Evolutionary conservation across 352 stramenopile genomes (phyloP), one percentile per base, ranked within the genome.

Genomic region (Pythium apleroticum): DNA sequence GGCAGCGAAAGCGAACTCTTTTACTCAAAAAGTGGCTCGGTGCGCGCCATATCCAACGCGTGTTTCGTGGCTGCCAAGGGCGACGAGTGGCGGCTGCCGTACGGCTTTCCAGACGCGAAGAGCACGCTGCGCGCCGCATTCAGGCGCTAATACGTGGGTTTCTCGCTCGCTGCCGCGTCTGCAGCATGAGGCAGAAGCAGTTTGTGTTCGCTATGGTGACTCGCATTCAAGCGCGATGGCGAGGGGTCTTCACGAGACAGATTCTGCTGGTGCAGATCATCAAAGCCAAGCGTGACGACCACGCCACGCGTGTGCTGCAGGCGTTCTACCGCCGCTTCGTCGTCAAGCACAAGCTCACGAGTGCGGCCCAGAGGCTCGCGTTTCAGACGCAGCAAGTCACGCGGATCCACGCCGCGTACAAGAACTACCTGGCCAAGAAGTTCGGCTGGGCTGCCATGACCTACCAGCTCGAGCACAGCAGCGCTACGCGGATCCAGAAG

Each of bases 341-440:
- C 2, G 59, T 59, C 6, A 49, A 41, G 4, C 28, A 71, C 57
- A 75, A 77, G 31, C 56, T 80, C n/a, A 64, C 57, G 14, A 52
- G 61, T 6, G 57, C 70, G 0, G 65, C 65, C 3, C 14, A 49
- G 3, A 12, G 60, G 12, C 46, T 70, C 20, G 20, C 57, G 10
- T 24, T 60, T 4, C 58, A 77, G 28, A 49, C 43, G 9, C 54
- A 76, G 17, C 57, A 73, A 7, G 78, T 62, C 15, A 69, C 55
- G 4, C 63, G 60, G n/a, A 84, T 89, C 45, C 73, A 69, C 41
- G 46, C 66, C 37, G 78, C 75, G 25, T 91, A 88, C 63, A 77
- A 73, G 41, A 80, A 86, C 60, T 88, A 85, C 48, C 58, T 86
- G 5, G 76, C 75, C 49, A 78, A 76, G 54, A 91, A 91, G 62